Base-by-base conservation (phyloP, 768 basidiomycete species). In the Suillus bovinus region DNA sequence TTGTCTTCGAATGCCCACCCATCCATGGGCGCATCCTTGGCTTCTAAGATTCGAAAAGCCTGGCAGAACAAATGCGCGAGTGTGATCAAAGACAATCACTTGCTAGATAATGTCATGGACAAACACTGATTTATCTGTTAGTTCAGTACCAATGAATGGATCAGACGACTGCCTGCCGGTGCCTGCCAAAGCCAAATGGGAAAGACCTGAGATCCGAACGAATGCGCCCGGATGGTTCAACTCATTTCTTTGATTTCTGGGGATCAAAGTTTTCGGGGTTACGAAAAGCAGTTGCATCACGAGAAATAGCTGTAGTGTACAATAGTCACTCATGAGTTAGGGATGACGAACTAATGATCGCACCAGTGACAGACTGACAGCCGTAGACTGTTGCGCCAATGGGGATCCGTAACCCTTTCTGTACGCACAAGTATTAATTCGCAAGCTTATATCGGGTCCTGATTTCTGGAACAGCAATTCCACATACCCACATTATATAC, bases 201-300 rank as follows among this genome's bases (percentile, higher is more conserved):
- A 78, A 86, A 10, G 74, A 74, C 56, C 77, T 78, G 2, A 85
- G 62, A 59, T 85, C 82, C 3, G 81, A 77, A 33, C 78, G 76
- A 0, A 87, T 49, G 34, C 72, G 75, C 2, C 82, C 83, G 2
- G 81, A 69, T 9, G 41, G 16, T 27, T 70, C 63, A 14, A 86
- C 54, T 85, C 86, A 89, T 24, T 86, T 75, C 64, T 82, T n/a
- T n/a, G n/a, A n/a, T n/a, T n/a, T n/a, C n/a, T n/a, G n/a, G 80
- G 8, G 86, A 44, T 84, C 72, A 66, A 87, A 88, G 5, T 47
- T 66, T 65, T 88, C 80, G 17, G 82, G 81, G 62, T 84, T 75
- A 2, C 81, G 78, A 71, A 86, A 84, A 11, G 79, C 74, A 7
- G 69, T 74, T 0, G 81, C 79, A 61, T 86, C 84, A 16, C 84